Evolutionary conservation across 768 basidiomycete genomes (phyloP).

Genomic region (Boletus reticuloceps): DNA sequence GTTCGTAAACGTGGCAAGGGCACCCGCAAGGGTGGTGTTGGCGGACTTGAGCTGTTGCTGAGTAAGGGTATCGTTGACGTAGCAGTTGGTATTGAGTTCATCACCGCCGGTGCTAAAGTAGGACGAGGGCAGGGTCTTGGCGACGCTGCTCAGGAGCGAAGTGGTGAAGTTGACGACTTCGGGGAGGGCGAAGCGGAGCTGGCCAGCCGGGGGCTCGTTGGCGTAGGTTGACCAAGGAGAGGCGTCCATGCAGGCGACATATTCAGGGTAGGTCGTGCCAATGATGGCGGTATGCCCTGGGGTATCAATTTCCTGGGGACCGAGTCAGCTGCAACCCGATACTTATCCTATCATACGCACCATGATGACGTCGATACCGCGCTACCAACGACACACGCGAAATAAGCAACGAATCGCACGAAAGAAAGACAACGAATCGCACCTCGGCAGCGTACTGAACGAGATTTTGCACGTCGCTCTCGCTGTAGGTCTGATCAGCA

Average conservation of each 20-base stretch:
- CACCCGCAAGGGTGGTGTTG: conserved; percentile 58
- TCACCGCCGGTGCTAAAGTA: conserved; percentile 83
- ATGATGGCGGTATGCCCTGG: conserved; percentile 81
- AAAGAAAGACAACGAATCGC: conserved; percentile 27
- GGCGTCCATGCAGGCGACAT: conserved; percentile 61
- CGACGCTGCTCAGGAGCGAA: conserved; percentile 50
- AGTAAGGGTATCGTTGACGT: conserved; percentile 57
- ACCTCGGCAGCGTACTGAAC: conserved; percentile 69
- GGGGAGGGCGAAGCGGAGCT: conserved; percentile 67
- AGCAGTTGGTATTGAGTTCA: conserved; percentile 71
- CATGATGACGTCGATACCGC: conserved; percentile 70
- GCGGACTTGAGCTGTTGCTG: conserved; percentile 49
- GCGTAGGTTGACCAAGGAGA: conserved; percentile 62
- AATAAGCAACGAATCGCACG: not conserved
- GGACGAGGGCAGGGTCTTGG: conserved; percentile 50
- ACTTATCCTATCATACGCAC: conserved; percentile 21
- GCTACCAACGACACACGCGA: conserved; percentile 31
- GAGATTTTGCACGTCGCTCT: conserved; percentile 55
- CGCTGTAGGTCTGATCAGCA: conserved; percentile 47
- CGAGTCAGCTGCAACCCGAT: not conserved
- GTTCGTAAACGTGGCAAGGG: conserved; percentile 60
- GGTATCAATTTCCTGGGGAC: conserved; percentile 70
- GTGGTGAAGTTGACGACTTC: conserved; percentile 60
- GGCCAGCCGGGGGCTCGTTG: conserved; percentile 78
- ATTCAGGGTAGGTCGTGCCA: conserved; percentile 63